A percentile compares a stretch with the other conserved stretches of the same genome.
These are phyloP conservation scores for Hordeum vulgare DNA, from an alignment of 176 grass and related monocot species.

Conservation along the genomic window DNA sequence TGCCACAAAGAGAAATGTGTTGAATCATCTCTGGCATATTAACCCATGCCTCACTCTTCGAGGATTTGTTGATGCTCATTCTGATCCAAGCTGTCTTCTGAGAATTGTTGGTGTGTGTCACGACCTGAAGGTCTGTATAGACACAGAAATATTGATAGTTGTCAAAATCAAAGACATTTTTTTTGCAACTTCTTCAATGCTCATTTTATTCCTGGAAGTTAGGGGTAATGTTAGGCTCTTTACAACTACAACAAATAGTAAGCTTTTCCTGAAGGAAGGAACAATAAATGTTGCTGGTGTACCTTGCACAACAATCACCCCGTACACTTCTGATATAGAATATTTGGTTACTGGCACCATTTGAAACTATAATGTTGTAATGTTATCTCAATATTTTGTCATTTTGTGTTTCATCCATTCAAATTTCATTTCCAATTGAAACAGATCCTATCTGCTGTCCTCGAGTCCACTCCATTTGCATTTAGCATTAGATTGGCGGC, in stretches of 20 bases:
- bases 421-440: constrained; percentile 22
- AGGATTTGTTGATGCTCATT: constrained; percentile 60
- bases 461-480: constrained; percentile 51
- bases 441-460: constrained; percentile 55
- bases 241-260: neutral
- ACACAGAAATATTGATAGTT: neutral
- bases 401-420: constrained; percentile 9
- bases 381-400: constrained; percentile 1
- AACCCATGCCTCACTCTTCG: constrained; percentile 56
- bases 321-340: neutral
- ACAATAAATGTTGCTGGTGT: neutral
- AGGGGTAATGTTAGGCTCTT: neutral
- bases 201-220: neutral
- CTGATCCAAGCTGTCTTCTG: constrained; percentile 49
- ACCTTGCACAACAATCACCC: neutral
- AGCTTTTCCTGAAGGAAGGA: neutral
- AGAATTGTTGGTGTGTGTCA: constrained; percentile 60
- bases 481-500: constrained; percentile 65
- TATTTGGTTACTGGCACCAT: neutral
- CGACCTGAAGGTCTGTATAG: constrained; percentile 61
- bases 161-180: neutral
- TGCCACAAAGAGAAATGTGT: constrained; percentile 34
- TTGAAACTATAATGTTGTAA: neutral
- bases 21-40: constrained; percentile 59
- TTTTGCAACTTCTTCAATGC: neutral